Conservation (phyloP, 192 early-diverging fungal species). For the Dispira parvispora region DNA sequence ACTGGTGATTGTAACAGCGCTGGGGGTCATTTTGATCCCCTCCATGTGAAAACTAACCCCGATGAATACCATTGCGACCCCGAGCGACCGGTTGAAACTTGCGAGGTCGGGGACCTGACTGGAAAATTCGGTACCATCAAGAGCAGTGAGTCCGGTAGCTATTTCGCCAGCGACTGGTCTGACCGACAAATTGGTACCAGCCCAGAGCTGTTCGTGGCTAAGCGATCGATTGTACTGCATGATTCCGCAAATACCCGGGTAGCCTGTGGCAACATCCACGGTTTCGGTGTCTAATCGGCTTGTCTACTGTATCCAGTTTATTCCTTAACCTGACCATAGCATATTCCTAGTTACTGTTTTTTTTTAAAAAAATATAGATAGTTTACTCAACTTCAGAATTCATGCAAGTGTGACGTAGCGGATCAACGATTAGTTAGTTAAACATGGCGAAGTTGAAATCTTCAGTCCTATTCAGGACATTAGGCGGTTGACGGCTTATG, state of each 20-base stretch:
- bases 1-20: background rate
- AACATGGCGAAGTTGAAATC: too few relatives aligned
- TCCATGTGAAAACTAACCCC: background rate
- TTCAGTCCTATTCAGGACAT: too few relatives aligned
- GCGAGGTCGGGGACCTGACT: background rate
- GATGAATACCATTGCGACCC: background rate
- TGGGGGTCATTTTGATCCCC: background rate
- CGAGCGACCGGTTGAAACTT: background rate
- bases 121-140: background rate
- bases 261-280: conserved; percentile 8
- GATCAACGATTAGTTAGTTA: too few relatives aligned
- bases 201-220: background rate
- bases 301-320: too few relatives aligned
- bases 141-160: background rate
- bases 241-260: background rate
- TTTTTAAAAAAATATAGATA: too few relatives aligned
- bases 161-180: background rate
- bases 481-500: too few relatives aligned
- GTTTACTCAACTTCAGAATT: too few relatives aligned
- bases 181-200: background rate
- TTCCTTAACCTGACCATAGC: too few relatives aligned
- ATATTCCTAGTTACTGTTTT: too few relatives aligned
- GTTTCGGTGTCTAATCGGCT: background rate
- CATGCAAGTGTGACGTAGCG: too few relatives aligned
- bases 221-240: background rate